Conservation (phyloP, 1,284 basidiomycete genomes). For the Melampsora larici-populina region DNA sequence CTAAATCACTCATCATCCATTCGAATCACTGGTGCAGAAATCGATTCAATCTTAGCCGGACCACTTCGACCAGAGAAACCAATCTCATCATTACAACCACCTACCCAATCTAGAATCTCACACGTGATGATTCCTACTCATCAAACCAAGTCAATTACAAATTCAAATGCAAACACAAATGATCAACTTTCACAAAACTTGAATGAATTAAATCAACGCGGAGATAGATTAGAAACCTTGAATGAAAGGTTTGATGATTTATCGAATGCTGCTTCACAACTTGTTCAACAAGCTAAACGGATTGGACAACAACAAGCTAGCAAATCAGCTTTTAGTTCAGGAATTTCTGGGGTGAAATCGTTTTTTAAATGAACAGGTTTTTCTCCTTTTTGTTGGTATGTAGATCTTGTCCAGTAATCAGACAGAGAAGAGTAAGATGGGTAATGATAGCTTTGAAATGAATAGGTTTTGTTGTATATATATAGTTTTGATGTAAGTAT, state of each 20-base stretch:
- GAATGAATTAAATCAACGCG: constrained; percentile 33
- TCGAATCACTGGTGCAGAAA: constrained; percentile 18
- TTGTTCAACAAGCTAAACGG: constrained; percentile 34
- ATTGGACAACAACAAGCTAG: constrained; percentile 36
- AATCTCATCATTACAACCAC: constrained; percentile 21
- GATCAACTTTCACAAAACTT: constrained; percentile 31
- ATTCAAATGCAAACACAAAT: constrained; percentile 1
- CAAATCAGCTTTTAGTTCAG: constrained; percentile 29
- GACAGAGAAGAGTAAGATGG: too few relatives aligned
- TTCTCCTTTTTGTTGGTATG: neutral
- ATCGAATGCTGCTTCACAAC: constrained; percentile 6
- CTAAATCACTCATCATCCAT: neutral
- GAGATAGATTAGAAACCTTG: constrained; percentile 25
- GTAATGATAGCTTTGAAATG: too few relatives aligned
- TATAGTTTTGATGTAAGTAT: too few relatives aligned
- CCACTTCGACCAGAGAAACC: constrained; percentile 19
- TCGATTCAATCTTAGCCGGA: constrained; percentile 36
- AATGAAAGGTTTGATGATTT: constrained; percentile 41
- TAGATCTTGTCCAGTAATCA: too few relatives aligned
- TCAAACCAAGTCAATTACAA: neutral
- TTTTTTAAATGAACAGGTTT: constrained; percentile 29
- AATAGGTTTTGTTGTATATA: too few relatives aligned
- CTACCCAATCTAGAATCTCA: constrained; percentile 1
- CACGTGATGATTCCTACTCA: neutral
- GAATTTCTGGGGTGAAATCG: constrained; percentile 27